A percentile compares a stretch with the other conserved stretches of the same genome.
phyloP scores from a whole-genome alignment of 208 protist species.

The Leishmania martiniquensis region DNA sequence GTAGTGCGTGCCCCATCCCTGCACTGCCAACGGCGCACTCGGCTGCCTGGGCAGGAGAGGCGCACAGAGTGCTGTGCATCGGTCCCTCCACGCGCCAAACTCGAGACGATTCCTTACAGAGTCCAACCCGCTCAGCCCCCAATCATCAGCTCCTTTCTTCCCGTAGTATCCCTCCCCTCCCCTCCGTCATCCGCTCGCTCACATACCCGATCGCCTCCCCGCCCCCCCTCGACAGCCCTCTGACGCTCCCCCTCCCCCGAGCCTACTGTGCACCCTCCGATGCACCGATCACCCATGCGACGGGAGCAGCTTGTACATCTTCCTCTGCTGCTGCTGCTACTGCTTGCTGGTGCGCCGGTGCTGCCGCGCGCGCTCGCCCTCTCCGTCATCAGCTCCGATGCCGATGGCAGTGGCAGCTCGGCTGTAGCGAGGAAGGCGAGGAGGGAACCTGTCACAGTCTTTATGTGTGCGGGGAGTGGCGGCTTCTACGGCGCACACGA shows the following conservation, averaged over 20 bases:
- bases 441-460: conserved; percentile 19
- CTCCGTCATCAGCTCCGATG: neutral
- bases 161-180: neutral
- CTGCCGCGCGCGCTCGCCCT: conserved; percentile 11
- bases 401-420: neutral
- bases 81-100: neutral
- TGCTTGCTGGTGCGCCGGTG: conserved; percentile 19
- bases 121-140: neutral
- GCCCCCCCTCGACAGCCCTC: neutral
- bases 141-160: neutral
- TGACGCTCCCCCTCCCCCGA: neutral
- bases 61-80: neutral
- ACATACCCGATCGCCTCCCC: neutral
- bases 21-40: neutral
- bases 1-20: neutral
- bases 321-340: conserved; percentile 7
- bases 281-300: no score
- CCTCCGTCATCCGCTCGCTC: neutral
- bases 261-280: neutral
- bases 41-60: neutral
- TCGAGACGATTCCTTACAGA: neutral
- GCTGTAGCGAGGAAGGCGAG: neutral
- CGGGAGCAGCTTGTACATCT: neutral
- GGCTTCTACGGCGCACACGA: conserved; percentile 44
- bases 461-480: conserved; percentile 56